Evolutionary conservation across 2,329 filamentous ascomycete genomes (phyloP).

Genomic region (Sporothrix mexicana): DNA sequence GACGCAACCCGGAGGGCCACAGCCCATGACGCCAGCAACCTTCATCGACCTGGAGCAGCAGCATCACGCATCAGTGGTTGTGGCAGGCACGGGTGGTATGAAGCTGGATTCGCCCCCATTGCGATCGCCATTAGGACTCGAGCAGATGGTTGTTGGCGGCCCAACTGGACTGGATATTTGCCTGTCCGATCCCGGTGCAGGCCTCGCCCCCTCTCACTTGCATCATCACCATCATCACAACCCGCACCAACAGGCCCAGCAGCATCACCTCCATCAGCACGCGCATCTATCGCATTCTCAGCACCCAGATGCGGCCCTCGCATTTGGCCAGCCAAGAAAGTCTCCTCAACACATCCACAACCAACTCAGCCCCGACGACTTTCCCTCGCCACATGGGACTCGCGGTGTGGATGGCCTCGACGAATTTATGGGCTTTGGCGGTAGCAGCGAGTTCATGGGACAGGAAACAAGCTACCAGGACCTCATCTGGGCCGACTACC

Average conservation of each 20-base stretch:
- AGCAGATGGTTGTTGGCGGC: constrained; percentile 31
- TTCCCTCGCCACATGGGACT: constrained; percentile 46
- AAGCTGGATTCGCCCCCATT: constrained; percentile 13
- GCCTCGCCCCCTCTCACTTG: constrained; percentile 6
- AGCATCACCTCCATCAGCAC: constrained; percentile 32
- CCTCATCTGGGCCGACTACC: constrained; percentile 53
- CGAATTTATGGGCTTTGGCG: constrained; percentile 50
- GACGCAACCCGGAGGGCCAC: constrained; percentile 39
- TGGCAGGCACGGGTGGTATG: neutral
- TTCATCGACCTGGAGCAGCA: constrained; percentile 48
- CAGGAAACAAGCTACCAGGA: constrained; percentile 52
- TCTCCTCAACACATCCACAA: constrained; percentile 43
- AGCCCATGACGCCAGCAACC: constrained; percentile 43
- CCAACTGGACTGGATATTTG: constrained; percentile 35
- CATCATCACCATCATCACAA: constrained; percentile 29
- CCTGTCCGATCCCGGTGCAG: constrained; percentile 29
- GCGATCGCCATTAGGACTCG: constrained; percentile 26
- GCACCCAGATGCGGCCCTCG: neutral
- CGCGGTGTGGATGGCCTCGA: constrained; percentile 47
- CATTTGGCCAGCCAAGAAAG: constrained; percentile 38
- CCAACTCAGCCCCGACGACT: constrained; percentile 46
- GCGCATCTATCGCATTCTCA: constrained; percentile 31
- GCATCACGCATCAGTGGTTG: constrained; percentile 24
- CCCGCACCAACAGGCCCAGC: constrained; percentile 41
- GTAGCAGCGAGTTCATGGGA: constrained; percentile 44